These are phyloP conservation scores for Trebouxia sp. DNA, from an alignment of 139 green algal species.

Conservation along the genomic window DNA sequence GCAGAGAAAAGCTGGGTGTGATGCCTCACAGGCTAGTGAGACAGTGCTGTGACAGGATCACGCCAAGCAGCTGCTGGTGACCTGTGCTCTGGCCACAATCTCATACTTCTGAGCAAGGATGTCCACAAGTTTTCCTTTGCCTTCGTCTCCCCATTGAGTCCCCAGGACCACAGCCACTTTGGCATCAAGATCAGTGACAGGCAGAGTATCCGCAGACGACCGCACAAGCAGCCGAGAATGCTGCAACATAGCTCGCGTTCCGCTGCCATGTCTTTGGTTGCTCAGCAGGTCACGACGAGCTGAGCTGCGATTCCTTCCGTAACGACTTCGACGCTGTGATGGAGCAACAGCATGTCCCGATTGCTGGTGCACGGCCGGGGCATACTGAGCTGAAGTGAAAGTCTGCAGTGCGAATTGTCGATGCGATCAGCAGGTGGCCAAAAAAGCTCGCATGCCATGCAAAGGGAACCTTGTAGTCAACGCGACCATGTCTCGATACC, in stretches of 20 bases:
- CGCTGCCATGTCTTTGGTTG: no score
- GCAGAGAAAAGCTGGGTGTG: neutral
- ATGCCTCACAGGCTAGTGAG: neutral
- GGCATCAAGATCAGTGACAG: constrained; percentile 51
- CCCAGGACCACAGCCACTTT: constrained; percentile 92
- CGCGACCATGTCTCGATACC: no score
- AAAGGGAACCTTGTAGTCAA: no score
- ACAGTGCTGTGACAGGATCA: neutral
- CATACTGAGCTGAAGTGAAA: no score
- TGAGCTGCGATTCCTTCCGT: no score
- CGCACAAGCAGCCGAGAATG: constrained; percentile 27
- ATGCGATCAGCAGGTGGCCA: no score
- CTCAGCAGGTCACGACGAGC: no score
- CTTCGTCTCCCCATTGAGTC: constrained; percentile 99
- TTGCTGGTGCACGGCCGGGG: no score
- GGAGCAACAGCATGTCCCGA: no score
- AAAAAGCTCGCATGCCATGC: no score
- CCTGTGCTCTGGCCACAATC: constrained; percentile 93
- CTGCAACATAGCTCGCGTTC: constrained; percentile 30
- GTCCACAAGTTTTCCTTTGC: constrained; percentile 99
- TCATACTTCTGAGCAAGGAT: constrained; percentile 97
- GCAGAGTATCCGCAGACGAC: neutral
- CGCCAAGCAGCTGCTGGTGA: constrained; percentile 25
- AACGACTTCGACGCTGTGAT: no score
- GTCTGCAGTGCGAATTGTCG: no score